Percentiles rank a stretch among this genome's conserved stretches.
phyloP scores from a whole-genome alignment of 1,139 yeast genomes.

The Nakaseomyces glabratus region DNA sequence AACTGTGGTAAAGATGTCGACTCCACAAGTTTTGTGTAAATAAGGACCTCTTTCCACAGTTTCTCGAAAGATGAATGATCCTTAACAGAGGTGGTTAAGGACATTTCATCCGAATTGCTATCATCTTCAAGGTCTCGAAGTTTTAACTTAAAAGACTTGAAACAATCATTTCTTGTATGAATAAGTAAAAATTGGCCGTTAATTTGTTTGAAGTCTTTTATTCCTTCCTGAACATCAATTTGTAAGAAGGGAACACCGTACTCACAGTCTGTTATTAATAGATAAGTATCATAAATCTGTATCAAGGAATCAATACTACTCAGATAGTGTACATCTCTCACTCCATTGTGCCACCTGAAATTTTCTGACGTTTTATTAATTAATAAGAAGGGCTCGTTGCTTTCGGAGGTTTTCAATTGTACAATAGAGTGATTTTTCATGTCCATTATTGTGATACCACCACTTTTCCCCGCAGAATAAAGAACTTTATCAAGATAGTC shows the following conservation, averaged over 20 bases:
- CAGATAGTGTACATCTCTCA: too few relatives aligned
- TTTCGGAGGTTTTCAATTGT: too few relatives aligned
- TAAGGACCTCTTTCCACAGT: constrained; percentile 23
- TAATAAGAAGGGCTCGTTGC: too few relatives aligned
- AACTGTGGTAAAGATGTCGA: constrained; percentile 15
- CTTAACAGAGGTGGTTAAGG: constrained; percentile 16
- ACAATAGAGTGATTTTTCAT: too few relatives aligned
- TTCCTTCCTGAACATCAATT: constrained; percentile 18
- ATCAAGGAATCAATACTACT: constrained; percentile 10
- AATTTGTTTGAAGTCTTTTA: constrained; percentile 15
- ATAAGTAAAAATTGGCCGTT: constrained; percentile 18
- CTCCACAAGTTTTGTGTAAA: constrained; percentile 21
- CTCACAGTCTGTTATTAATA: constrained; percentile 23
- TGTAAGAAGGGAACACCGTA: constrained; percentile 25
- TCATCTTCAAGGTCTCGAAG: constrained; percentile 1
- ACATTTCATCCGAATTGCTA: constrained; percentile 14
- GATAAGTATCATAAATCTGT: constrained; percentile 12
- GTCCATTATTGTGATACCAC: too few relatives aligned
- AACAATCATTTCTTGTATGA: constrained; percentile 17
- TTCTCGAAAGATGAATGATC: constrained; percentile 18
- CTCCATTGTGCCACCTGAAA: too few relatives aligned
- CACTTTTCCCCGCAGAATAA: too few relatives aligned
- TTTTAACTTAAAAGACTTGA: constrained; percentile 15
- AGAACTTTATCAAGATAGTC: too few relatives aligned
- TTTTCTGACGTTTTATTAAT: too few relatives aligned